A percentile compares a stretch with the other conserved stretches of the same genome.
Conservation (phyloP, 805 yeast species). For the Candida easanensis region DNA sequence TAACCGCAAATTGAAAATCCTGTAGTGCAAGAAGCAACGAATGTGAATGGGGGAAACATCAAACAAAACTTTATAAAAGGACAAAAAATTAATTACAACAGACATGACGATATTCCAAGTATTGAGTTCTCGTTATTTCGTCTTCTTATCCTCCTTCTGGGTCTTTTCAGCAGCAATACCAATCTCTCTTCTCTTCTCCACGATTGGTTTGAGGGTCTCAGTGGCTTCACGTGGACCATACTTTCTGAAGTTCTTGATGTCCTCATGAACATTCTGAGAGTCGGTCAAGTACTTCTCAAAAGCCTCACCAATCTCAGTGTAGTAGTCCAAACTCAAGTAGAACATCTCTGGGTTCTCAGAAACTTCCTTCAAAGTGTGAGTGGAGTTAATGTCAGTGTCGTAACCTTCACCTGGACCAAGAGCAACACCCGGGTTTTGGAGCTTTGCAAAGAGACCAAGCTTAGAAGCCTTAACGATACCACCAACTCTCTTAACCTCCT, state of each 20-base stretch:
- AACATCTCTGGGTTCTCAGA: slow-evolving; percentile 43
- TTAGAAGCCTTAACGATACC: slow-evolving; percentile 75
- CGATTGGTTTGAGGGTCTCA: slow-evolving; percentile 36
- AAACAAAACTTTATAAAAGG: not conserved
- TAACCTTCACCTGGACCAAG: slow-evolving; percentile 85
- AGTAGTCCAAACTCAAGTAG: slow-evolving; percentile 53
- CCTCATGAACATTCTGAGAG: slow-evolving; percentile 35
- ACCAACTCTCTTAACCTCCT: slow-evolving; percentile 63
- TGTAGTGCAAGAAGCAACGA: no score
- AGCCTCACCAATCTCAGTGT: slow-evolving; percentile 46
- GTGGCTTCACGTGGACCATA: slow-evolving; percentile 57
- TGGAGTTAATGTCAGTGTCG: slow-evolving; percentile 44
- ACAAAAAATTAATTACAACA: no score
- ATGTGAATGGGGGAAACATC: not conserved
- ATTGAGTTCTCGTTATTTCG: slow-evolving; percentile 7
- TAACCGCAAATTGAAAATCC: no score
- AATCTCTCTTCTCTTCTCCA: slow-evolving; percentile 19
- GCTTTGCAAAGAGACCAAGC: slow-evolving; percentile 60
- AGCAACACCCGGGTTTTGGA: slow-evolving; percentile 56
- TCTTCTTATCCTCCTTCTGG: slow-evolving; percentile 12
- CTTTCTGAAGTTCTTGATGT: slow-evolving; percentile 62
- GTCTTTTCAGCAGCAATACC: slow-evolving; percentile 2
- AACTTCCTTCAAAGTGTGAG: slow-evolving; percentile 36
- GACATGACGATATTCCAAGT: no score
- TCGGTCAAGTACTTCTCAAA: slow-evolving; percentile 38